Evolutionary conservation across 148 eudicot species (phyloP).

Genomic region (Cornus kousa): DNA sequence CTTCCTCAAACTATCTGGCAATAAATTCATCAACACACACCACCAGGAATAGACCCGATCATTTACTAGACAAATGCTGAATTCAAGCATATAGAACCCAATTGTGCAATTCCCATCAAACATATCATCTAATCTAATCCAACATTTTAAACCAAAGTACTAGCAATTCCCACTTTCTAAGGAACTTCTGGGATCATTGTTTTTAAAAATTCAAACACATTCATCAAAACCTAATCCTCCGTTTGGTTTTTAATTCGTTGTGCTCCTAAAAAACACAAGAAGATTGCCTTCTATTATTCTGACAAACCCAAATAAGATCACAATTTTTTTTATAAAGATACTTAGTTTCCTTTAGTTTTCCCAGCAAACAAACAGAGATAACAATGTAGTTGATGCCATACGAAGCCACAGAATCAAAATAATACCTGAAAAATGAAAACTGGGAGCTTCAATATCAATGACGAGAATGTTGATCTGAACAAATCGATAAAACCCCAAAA

Average conservation of each 20-base stretch:
- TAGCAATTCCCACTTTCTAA: no score
- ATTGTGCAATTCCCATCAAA: background rate
- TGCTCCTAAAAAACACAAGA: background rate
- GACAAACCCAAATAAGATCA: background rate
- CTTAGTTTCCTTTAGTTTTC: background rate
- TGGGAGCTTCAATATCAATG: constrained; percentile 3
- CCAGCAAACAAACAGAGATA: background rate
- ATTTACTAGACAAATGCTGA: no score
- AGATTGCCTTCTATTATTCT: background rate
- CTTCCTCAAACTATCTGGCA: background rate
- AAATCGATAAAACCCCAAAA: background rate
- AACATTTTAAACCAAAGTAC: background rate
- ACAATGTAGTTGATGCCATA: background rate
- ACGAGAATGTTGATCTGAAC: constrained; percentile 9
- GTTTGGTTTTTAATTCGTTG: background rate
- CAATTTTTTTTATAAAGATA: background rate
- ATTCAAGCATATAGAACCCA: no score
- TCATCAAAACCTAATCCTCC: background rate
- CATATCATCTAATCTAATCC: background rate
- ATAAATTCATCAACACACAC: background rate
- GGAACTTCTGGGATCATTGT: background rate
- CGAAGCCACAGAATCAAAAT: background rate
- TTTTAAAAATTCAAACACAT: background rate
- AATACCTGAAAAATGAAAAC: constrained; percentile 5
- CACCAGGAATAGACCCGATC: background rate